Base-by-base conservation (phyloP, 2,329 filamentous ascomycete species). In the Cercospora janseana region DNA sequence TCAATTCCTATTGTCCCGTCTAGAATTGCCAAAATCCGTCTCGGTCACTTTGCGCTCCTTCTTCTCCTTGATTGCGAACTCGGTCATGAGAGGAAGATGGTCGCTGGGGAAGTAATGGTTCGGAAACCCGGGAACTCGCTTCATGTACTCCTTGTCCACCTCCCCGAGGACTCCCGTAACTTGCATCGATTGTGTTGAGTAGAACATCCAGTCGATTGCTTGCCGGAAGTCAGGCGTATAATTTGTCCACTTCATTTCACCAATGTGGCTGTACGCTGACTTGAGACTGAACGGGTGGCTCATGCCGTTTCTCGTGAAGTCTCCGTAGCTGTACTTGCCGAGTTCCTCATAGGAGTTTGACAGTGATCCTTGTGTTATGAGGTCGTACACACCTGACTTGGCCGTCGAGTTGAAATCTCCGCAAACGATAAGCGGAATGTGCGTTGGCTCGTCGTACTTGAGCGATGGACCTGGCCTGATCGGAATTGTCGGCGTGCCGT, bases 121-220 rank as follows among this genome's bases (percentile, higher is more conserved):
- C 15, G 91, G 91, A 72, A 95, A 95, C 0, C 90, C 90, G 3
- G 91, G 90, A 20, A 96, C 88, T 45, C 85, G 81, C 69, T 88
- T 86, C 51, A 95, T 81, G 67, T 95, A 93, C 21, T 88, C 81
- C 57, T 84, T 81, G 67, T 96, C 91, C 2, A 94, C 88, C 34
- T 92, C 87, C 23, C 91, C 91, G 3, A 96, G 82, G 46, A 96
- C 72, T 46, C 86, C 86, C 13, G 88, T 85, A 18, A 94, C 87
- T 66, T 93, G 87, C 35, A 96, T 76, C 16, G 86, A 83, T 69
- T 93, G 95, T 51, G 89, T 92, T 49, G 90, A 91, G 72, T 95
- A 98, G 90, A 91, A 97, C 63, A 98, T 89, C 70, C 97, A 96
- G 69, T 98, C 93, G 60, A 98, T 87, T 50, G 94, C 88, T 55